Evolutionary conservation across 495 filamentous ascomycete species (phyloP).

Genomic region (Elaphomyces granulatus): DNA sequence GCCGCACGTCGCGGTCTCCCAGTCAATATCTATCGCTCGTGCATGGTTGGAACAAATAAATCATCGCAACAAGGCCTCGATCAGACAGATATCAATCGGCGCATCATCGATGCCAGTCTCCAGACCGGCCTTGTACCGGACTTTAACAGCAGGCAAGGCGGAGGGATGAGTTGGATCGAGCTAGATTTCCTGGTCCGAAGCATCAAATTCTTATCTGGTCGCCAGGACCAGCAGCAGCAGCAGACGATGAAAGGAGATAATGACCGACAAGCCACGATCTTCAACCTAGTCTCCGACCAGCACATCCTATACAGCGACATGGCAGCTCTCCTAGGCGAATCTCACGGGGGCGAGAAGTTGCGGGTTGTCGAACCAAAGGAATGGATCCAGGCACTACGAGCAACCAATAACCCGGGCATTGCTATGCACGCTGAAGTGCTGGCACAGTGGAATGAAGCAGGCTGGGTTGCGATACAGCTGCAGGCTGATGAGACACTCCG

Average conservation of each 20-base stretch:
- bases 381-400: not conserved
- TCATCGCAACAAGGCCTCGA: conserved; percentile 1
- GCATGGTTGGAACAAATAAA: conserved; percentile 1
- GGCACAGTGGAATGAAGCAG: not conserved
- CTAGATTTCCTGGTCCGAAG: not conserved
- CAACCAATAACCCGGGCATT: conserved; percentile 1
- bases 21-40: conserved; percentile 11
- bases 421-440: conserved; percentile 1
- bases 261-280: not conserved
- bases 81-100: conserved; percentile 1
- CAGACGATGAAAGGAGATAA: too few relatives aligned
- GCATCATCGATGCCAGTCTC: not conserved
- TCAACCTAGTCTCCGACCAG: not conserved
- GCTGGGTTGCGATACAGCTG: not conserved
- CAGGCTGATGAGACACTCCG: conserved; percentile 1
- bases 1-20: conserved; percentile 13
- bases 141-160: not conserved
- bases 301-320: not conserved
- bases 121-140: conserved; percentile 1
- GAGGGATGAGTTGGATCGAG: conserved; percentile 2
- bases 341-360: not conserved
- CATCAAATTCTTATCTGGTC: conserved; percentile 1
- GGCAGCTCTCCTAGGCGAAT: not conserved
- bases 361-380: conserved; percentile 11
- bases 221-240: too few relatives aligned